Evolutionary conservation across 345 rosid species (phyloP).

Genomic region (Dovyalis caffra): DNA sequence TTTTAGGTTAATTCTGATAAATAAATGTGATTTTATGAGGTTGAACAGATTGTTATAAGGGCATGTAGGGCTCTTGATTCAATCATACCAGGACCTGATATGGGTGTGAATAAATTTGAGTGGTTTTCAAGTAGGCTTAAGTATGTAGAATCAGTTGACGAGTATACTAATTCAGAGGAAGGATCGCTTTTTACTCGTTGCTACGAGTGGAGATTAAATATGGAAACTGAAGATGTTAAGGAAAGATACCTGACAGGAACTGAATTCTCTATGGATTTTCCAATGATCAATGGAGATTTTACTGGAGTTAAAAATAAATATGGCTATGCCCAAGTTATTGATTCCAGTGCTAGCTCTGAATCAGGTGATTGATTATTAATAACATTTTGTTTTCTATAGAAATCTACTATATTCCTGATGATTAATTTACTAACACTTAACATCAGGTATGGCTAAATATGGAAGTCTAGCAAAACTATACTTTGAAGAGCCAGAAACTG

Average conservation of each 20-base stretch:
- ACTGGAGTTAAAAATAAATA: constrained; percentile 38
- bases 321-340: constrained; percentile 42
- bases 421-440: not conserved
- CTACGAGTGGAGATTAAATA: constrained; percentile 46
- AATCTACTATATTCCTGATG: too few relatives aligned
- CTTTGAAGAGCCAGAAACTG: constrained; percentile 27
- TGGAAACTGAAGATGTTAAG: constrained; percentile 26
- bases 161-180: constrained; percentile 3
- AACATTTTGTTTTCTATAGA: not conserved
- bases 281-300: constrained; percentile 36
- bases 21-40: not conserved
- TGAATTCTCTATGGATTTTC: constrained; percentile 41
- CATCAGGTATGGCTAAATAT: constrained; percentile 40
- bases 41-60: constrained; percentile 42
- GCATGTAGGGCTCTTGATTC: constrained; percentile 42
- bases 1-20: not conserved
- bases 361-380: constrained; percentile 31
- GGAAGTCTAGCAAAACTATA: constrained; percentile 50
- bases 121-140: constrained; percentile 38
- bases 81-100: constrained; percentile 42
- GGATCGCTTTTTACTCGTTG: constrained; percentile 24
- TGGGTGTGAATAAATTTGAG: constrained; percentile 27
- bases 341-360: constrained; percentile 36
- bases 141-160: constrained; percentile 4
- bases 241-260: constrained; percentile 36